These are phyloP conservation scores for Aspergillus versicolor DNA, from an alignment of 2,329 filamentous ascomycete species.

Conservation along the genomic window DNA sequence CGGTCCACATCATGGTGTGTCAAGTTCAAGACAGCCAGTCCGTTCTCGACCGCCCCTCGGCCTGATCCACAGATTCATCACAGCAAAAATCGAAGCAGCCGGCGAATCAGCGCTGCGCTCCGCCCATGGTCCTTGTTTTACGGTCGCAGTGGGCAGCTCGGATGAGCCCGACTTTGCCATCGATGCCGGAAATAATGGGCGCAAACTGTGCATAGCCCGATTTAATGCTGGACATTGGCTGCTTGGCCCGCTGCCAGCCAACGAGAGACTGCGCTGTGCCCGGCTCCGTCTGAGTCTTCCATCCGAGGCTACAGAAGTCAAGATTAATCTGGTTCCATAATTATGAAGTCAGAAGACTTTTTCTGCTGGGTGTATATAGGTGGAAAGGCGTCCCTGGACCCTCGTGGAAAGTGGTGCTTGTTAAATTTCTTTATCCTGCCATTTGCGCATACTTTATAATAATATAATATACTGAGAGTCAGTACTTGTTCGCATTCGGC, in stretches of 20 bases:
- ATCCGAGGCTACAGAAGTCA: constrained; percentile 4
- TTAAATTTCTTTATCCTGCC: neutral
- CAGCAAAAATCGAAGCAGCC: neutral
- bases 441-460: neutral
- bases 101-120: neutral
- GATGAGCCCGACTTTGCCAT: constrained; percentile 3
- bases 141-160: neutral
- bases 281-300: neutral
- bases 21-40: neutral
- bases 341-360: constrained; percentile 11
- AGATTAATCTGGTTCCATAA: constrained; percentile 9
- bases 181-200: neutral
- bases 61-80: neutral
- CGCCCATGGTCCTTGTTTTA: neutral
- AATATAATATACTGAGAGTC: no score
- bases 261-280: neutral
- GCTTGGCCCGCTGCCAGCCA: neutral
- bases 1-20: neutral
- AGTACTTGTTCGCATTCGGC: neutral
- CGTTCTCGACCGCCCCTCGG: neutral
- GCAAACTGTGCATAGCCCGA: neutral
- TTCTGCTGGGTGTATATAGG: neutral
- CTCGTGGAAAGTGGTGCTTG: neutral
- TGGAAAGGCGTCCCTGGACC: neutral
- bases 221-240: neutral